Evolutionary conservation across 2,329 filamentous ascomycete species (phyloP).

Genomic region (Colletotrichum phormii): DNA sequence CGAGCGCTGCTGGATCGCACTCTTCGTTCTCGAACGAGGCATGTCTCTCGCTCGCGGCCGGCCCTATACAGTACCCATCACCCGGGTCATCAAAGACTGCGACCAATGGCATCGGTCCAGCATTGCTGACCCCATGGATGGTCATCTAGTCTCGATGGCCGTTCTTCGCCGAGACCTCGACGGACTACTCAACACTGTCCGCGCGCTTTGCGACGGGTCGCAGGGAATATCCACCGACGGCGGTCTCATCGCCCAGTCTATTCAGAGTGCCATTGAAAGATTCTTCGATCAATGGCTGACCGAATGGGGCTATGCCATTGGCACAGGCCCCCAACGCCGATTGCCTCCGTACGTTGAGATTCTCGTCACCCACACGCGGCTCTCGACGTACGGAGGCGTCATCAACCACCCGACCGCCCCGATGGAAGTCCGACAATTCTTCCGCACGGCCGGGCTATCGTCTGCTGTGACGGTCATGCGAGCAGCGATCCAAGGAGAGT

Average conservation of each 20-base stretch:
- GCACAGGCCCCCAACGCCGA: slow-evolving; percentile 64
- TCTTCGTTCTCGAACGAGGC: slow-evolving; percentile 79
- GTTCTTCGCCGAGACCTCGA: slow-evolving; percentile 75
- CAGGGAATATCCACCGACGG: slow-evolving; percentile 61
- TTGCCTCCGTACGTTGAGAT: slow-evolving; percentile 82
- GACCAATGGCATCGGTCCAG: slow-evolving; percentile 76
- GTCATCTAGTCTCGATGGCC: slow-evolving; percentile 78
- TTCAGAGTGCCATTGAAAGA: slow-evolving; percentile 70
- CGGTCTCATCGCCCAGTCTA: slow-evolving; percentile 64
- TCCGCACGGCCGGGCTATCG: slow-evolving; percentile 77
- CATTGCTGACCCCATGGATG: slow-evolving; percentile 74
- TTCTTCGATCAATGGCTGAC: slow-evolving; percentile 76
- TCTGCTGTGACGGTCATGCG: slow-evolving; percentile 81
- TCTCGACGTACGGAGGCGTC: slow-evolving; percentile 80
- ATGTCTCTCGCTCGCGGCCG: slow-evolving; percentile 78
- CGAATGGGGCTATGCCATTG: slow-evolving; percentile 70
- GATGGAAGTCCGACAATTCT: slow-evolving; percentile 77
- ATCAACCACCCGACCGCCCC: slow-evolving; percentile 81
- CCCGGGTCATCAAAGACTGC: slow-evolving; percentile 73
- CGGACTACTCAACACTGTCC: slow-evolving; percentile 66
- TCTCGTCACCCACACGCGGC: slow-evolving; percentile 76
- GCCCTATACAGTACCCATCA: slow-evolving; percentile 75
- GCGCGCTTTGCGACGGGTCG: slow-evolving; percentile 70
- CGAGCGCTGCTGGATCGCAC: slow-evolving; percentile 76
- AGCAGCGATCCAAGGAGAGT: slow-evolving; percentile 78